Conservation (phyloP, 768 basidiomycete genomes). For the Holtermannia corniformis region DNA sequence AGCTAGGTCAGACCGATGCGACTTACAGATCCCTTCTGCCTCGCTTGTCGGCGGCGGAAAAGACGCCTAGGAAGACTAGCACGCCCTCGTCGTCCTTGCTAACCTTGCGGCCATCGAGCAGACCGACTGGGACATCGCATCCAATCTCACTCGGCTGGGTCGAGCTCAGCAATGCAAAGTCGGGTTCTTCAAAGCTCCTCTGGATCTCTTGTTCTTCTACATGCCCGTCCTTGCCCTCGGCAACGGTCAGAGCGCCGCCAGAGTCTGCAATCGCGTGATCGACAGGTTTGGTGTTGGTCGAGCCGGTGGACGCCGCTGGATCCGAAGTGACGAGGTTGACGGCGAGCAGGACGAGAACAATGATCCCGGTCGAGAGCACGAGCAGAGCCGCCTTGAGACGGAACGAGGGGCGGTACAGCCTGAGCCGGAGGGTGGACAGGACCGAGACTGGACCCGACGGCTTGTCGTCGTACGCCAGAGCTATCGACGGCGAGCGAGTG, state of each 20-base stretch:
- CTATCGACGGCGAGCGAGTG: neutral
- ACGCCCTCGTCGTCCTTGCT: constrained; percentile 24
- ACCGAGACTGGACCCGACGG: neutral
- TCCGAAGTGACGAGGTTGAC: constrained; percentile 19
- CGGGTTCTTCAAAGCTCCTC: constrained; percentile 41
- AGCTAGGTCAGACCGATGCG: neutral
- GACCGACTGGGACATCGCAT: constrained; percentile 32
- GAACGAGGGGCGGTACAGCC: constrained; percentile 23
- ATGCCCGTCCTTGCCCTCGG: constrained; percentile 31
- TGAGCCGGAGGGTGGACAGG: constrained; percentile 2
- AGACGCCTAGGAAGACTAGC: constrained; percentile 40
- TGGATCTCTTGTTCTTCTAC: constrained; percentile 32
- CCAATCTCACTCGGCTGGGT: constrained; percentile 39
- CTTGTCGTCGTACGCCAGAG: constrained; percentile 13
- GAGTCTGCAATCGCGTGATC: constrained; percentile 23
- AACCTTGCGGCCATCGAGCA: constrained; percentile 11
- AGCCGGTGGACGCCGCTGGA: neutral
- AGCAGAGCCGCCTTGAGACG: constrained; percentile 27
- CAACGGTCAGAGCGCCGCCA: constrained; percentile 25
- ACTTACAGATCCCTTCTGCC: constrained; percentile 38
- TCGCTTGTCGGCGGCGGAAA: constrained; percentile 34
- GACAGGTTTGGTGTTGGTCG: constrained; percentile 15
- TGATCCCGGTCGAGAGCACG: constrained; percentile 18
- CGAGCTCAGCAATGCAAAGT: constrained; percentile 37
- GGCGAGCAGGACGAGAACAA: constrained; percentile 26